phyloP scores from a whole-genome alignment of 2,329 filamentous ascomycete genomes.

The Fusarium redolens region DNA sequence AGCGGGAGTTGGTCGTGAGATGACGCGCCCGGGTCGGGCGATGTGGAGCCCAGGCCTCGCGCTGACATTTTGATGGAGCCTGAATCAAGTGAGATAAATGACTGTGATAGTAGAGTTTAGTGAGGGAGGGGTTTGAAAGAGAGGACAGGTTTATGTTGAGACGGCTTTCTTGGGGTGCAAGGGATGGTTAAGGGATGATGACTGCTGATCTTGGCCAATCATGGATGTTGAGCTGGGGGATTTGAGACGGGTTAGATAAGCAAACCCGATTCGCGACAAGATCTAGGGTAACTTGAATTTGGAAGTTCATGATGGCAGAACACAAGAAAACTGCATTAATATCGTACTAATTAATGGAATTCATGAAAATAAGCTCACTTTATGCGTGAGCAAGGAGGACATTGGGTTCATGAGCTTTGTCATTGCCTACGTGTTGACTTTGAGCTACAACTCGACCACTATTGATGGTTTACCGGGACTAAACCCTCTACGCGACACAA shows the following conservation, averaged over 20 bases:
- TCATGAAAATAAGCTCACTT: neutral
- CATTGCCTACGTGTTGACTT: no score
- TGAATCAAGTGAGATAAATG: neutral
- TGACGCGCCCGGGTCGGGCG: constrained; percentile 17
- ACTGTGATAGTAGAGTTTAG: neutral
- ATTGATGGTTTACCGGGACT: no score
- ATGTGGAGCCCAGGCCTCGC: constrained; percentile 11
- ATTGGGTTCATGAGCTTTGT: no score
- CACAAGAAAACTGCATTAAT: neutral
- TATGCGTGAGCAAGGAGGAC: no score
- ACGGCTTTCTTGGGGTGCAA: neutral
- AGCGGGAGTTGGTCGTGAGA: constrained; percentile 17
- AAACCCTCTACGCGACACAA: neutral
- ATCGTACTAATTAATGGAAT: neutral
- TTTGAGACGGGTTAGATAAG: constrained; percentile 1
- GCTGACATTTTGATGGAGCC: neutral
- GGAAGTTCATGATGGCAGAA: fast-evolving
- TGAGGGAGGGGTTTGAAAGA: neutral
- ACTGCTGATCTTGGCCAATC: constrained; percentile 10
- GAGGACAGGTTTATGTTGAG: neutral
- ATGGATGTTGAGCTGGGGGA: neutral
- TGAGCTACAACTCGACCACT: no score
- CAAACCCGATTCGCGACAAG: neutral
- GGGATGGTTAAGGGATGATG: constrained; percentile 15
- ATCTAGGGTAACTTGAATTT: neutral